Conservation (phyloP, 495 filamentous ascomycete genomes). For the Cladorrhinum samala region DNA sequence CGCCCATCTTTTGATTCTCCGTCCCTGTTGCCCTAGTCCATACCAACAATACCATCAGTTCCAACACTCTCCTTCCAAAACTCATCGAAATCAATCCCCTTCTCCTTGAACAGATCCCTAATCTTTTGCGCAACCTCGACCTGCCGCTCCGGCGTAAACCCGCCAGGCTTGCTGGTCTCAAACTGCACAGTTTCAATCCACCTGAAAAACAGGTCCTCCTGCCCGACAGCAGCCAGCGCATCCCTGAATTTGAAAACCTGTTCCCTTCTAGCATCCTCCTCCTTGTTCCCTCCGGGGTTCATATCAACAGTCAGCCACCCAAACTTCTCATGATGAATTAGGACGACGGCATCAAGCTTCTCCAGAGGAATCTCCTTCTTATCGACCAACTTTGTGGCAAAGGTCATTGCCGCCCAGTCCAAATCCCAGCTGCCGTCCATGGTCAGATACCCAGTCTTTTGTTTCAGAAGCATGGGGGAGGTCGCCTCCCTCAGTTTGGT, state of each 20-base stretch:
- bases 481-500: conserved; percentile 46
- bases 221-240: conserved; percentile 60
- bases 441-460: conserved; percentile 73
- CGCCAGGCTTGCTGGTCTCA: conserved; percentile 66
- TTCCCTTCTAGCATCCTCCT: conserved; percentile 49
- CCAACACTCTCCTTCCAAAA: conserved; percentile 69
- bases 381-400: conserved; percentile 58
- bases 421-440: conserved; percentile 76
- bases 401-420: conserved; percentile 69
- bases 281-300: conserved; percentile 31
- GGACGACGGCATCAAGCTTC: conserved; percentile 56
- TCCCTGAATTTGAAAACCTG: conserved; percentile 69
- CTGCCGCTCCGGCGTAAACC: conserved; percentile 65
- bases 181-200: conserved; percentile 84
- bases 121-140: conserved; percentile 54
- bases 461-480: conserved; percentile 50
- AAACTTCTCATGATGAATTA: conserved; percentile 57
- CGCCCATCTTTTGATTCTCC: background rate
- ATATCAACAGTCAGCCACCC: conserved; percentile 59
- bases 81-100: conserved; percentile 68
- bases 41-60: conserved; percentile 39
- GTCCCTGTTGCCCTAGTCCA: conserved; percentile 5
- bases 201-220: conserved; percentile 77
- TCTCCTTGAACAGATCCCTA: conserved; percentile 60
- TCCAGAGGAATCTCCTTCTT: conserved; percentile 48